Percentiles rank a stretch among this genome's conserved stretches.
phyloP scores from a whole-genome alignment of 306 rosid species.

The Castanea sativa region DNA sequence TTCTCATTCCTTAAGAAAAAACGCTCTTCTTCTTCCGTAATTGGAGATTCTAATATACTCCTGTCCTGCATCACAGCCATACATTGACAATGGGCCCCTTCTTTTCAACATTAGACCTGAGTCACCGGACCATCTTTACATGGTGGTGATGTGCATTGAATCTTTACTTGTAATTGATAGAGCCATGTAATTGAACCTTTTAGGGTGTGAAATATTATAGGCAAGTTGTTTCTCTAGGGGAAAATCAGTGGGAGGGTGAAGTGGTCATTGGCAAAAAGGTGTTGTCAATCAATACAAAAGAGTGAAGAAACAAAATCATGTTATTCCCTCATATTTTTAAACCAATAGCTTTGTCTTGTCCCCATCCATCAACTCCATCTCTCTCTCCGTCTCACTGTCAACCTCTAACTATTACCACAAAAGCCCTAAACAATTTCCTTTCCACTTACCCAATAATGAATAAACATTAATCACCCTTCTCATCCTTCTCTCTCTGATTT shows the following conservation, averaged over 20 bases:
- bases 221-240: background rate
- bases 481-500: background rate
- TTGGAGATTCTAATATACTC: background rate
- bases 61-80: background rate
- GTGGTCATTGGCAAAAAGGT: conserved; percentile 35
- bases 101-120: background rate
- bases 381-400: conserved; percentile 34
- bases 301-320: conserved; percentile 50
- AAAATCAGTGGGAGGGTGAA: conserved; percentile 34
- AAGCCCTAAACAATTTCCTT: conserved; percentile 38
- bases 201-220: background rate
- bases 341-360: conserved; percentile 42
- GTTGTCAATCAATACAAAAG: conserved; percentile 67
- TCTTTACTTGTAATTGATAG: background rate
- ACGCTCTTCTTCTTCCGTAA: background rate
- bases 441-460: conserved; percentile 25
- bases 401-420: conserved; percentile 49
- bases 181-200: background rate
- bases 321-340: conserved; percentile 44
- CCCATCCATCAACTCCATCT: conserved; percentile 51
- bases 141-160: conserved; percentile 14
- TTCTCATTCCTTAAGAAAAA: background rate
- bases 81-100: background rate
- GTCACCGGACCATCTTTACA: background rate
- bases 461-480: conserved; percentile 16